Evolutionary conservation across 1,284 basidiomycete species (phyloP), one percentile per base, ranked within the genome.

Genomic region (Fomitopsis schrenkii): DNA sequence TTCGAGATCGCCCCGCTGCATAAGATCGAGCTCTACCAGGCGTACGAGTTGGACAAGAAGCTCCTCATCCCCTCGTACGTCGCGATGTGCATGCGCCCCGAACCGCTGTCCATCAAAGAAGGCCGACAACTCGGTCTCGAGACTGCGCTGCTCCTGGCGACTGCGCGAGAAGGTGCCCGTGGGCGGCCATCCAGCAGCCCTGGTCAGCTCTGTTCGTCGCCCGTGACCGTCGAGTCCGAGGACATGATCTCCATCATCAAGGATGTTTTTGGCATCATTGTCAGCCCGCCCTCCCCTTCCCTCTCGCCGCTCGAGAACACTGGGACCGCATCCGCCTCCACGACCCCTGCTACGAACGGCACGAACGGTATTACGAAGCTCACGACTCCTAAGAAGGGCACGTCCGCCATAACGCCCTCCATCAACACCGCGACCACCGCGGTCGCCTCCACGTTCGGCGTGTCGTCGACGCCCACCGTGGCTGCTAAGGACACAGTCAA

Each of bases 91-190:
- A 74, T 75, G 33, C 85, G 87, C 8, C 75, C 78, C 4, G 77
- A 79, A 0, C 83, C 88, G 0, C 75, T 90, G 28, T 79, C 79
- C 0, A 69, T 85, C 12, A 75, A 75, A 10, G 89, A 91, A 61
- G 87, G 85, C 57, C 68, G 76, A 26, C 75, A 76, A 30, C 71
- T 91, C 28, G 84, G 84, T 0, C 76, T 91, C 71, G 83, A 87
- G 55, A 87, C 83, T 0, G 77, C 83, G 0, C 70, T 90, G 4
- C 79, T 76, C 59, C 76, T 91, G n/a, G 84, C 85, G 0, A 72
- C 74, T 0, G 84, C 83, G 0, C 78, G 88, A 0, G 88, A 91
- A 66, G 74, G 74, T 38, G 79, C 82, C 0, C 77, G 86, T 1
- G 73, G 78, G 3, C 74, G 72, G 17, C 70, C 76, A 0, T 67